These are phyloP conservation scores for Pythium aquatile DNA, from an alignment of 352 stramenopile species.

Conservation along the genomic window DNA sequence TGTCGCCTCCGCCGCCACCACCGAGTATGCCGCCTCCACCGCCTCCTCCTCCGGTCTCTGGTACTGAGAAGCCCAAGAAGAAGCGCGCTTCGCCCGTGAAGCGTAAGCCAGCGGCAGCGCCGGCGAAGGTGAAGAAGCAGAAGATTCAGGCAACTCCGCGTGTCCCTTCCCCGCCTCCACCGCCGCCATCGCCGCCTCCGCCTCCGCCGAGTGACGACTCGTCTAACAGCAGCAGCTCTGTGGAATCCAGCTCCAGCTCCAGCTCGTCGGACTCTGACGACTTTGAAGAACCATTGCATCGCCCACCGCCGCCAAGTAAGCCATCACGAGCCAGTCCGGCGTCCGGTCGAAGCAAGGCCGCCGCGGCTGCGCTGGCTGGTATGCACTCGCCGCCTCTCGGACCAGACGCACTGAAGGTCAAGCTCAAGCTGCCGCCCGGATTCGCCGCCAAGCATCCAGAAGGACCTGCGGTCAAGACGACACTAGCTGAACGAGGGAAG, in stretches of 20 bases:
- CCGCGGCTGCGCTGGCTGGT: neutral
- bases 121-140: constrained; percentile 20
- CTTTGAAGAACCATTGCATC: constrained; percentile 13
- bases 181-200: constrained; percentile 21
- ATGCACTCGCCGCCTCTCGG: constrained; percentile 2
- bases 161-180: constrained; percentile 13
- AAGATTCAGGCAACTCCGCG: constrained; percentile 6
- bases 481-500: constrained; percentile 28
- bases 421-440: constrained; percentile 28
- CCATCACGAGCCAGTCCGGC: constrained; percentile 15
- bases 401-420: constrained; percentile 27
- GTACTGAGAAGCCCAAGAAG: constrained; percentile 25
- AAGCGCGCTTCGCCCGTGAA: constrained; percentile 28
- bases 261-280: constrained; percentile 32
- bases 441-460: constrained; percentile 31
- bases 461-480: constrained; percentile 15
- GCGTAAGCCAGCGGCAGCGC: constrained; percentile 3
- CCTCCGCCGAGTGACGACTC: constrained; percentile 23
- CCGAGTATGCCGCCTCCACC: constrained; percentile 35
- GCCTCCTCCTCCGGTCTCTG: constrained; percentile 25
- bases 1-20: constrained; percentile 24
- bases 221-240: constrained; percentile 26
- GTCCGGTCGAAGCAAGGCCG: constrained; percentile 22
- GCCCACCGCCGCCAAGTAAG: constrained; percentile 20
- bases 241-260: constrained; percentile 26